Percentiles rank a stretch among this genome's conserved stretches.
These are phyloP conservation scores for Anastatica hierochuntica DNA, from an alignment of 345 rosid species.

Conservation along the genomic window DNA sequence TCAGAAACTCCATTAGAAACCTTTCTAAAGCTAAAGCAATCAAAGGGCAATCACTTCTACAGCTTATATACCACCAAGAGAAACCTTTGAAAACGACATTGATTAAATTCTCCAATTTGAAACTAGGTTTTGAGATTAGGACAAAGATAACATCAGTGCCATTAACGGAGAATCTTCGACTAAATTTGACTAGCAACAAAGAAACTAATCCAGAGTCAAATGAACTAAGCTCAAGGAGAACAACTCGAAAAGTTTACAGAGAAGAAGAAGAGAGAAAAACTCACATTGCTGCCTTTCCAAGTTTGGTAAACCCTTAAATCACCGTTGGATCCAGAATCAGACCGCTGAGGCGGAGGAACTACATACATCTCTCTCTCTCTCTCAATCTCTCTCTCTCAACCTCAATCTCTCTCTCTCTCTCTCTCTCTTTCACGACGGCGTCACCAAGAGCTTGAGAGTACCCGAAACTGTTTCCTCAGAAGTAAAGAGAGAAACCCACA, in stretches of 20 bases:
- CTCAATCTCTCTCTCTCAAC: background rate
- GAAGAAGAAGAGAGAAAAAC: slow-evolving; percentile 3
- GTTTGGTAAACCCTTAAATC: slow-evolving; percentile 67
- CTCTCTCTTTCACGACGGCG: background rate
- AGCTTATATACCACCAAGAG: too few relatives aligned
- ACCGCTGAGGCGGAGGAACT: slow-evolving; percentile 77
- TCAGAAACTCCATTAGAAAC: background rate
- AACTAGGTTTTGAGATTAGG: slow-evolving; percentile 13
- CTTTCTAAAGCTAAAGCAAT: background rate
- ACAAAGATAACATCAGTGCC: background rate
- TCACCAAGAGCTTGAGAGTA: slow-evolving; percentile 20
- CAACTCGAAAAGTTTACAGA: background rate
- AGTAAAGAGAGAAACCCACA: background rate
- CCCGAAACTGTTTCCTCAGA: background rate
- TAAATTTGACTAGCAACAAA: background rate
- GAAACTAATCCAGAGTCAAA: background rate
- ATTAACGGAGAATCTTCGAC: background rate
- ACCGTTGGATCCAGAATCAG: slow-evolving; percentile 52
- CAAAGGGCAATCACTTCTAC: background rate
- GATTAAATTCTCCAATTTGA: background rate
- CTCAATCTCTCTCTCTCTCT: too few relatives aligned
- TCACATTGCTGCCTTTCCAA: slow-evolving; percentile 96
- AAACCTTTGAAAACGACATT: too few relatives aligned
- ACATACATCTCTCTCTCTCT: slow-evolving; percentile 47
- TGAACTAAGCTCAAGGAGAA: background rate